Conservation (phyloP, 768 basidiomycete genomes). For the Daedaleopsis nitida region DNA sequence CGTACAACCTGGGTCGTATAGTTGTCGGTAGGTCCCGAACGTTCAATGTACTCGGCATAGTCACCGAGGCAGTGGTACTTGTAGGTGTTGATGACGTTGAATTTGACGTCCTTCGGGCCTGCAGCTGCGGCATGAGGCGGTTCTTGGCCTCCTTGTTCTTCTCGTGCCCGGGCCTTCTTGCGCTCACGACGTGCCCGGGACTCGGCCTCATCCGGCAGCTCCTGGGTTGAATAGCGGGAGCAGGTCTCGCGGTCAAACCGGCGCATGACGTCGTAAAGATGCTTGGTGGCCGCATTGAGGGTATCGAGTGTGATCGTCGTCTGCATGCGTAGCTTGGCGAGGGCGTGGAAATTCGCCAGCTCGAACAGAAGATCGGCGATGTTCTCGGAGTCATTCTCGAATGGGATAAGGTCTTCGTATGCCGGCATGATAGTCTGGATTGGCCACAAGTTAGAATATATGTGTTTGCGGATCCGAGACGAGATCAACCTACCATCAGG, state of each 20-base stretch:
- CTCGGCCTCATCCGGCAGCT: neutral
- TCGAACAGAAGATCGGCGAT: conserved; percentile 38
- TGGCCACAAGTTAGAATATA: too few species aligned
- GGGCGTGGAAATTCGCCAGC: conserved; percentile 39
- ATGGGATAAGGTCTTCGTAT: conserved; percentile 35
- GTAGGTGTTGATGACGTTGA: too few species aligned
- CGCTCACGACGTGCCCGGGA: too few species aligned
- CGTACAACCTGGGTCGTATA: conserved; percentile 17
- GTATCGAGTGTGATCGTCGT: conserved; percentile 34
- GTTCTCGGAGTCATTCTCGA: conserved; percentile 17
- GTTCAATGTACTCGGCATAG: too few species aligned
- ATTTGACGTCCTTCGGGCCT: too few species aligned
- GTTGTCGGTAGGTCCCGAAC: too few species aligned
- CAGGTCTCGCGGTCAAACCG: neutral
- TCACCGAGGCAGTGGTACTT: too few species aligned
- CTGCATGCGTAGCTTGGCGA: conserved; percentile 44
- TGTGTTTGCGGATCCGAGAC: too few species aligned
- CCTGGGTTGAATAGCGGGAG: too few species aligned
- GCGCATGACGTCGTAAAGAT: neutral
- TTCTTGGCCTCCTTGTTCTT: too few species aligned
- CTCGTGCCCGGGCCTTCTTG: too few species aligned
- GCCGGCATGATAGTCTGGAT: conserved; percentile 31
- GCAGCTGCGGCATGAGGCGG: too few species aligned
- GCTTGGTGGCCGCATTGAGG: conserved; percentile 15
- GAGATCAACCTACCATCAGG: conserved; percentile 28